phyloP scores from a whole-genome alignment of 768 basidiomycete species.

The Kwoniella europaea region DNA sequence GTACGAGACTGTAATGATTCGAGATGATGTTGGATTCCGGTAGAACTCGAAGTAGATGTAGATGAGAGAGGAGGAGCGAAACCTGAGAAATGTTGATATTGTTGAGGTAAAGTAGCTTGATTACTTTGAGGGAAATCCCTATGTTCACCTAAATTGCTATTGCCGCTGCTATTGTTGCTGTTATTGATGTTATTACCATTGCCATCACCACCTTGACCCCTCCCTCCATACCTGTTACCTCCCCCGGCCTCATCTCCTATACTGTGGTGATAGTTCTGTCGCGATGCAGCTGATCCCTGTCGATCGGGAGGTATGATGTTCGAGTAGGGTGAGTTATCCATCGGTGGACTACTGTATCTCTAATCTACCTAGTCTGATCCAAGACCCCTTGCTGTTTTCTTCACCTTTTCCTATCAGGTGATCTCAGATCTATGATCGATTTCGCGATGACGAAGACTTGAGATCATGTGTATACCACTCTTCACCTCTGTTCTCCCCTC shows the following conservation, averaged over 20 bases:
- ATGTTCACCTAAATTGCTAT: constrained; percentile 1
- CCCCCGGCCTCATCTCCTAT: neutral
- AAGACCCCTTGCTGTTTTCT: neutral
- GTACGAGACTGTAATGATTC: neutral
- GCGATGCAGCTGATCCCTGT: neutral
- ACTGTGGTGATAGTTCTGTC: neutral
- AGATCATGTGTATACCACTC: neutral
- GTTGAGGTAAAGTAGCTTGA: constrained; percentile 39
- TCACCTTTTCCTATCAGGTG: neutral
- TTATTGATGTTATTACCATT: neutral
- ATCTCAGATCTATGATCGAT: neutral
- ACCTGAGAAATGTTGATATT: constrained; percentile 42
- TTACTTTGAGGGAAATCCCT: constrained; percentile 20
- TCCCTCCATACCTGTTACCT: neutral
- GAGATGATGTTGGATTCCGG: constrained; percentile 1
- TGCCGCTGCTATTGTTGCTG: neutral
- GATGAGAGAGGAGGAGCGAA: constrained; percentile 35
- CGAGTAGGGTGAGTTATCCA: constrained; percentile 11
- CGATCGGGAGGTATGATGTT: constrained; percentile 5
- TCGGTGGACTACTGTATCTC: neutral
- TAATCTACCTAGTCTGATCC: neutral
- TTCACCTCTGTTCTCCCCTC: too few relatives aligned
- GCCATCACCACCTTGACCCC: neutral
- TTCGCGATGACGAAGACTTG: neutral
- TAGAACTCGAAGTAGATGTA: neutral